Conservation (phyloP, 2,329 filamentous ascomycete genomes). For the Diplodia seriata region DNA sequence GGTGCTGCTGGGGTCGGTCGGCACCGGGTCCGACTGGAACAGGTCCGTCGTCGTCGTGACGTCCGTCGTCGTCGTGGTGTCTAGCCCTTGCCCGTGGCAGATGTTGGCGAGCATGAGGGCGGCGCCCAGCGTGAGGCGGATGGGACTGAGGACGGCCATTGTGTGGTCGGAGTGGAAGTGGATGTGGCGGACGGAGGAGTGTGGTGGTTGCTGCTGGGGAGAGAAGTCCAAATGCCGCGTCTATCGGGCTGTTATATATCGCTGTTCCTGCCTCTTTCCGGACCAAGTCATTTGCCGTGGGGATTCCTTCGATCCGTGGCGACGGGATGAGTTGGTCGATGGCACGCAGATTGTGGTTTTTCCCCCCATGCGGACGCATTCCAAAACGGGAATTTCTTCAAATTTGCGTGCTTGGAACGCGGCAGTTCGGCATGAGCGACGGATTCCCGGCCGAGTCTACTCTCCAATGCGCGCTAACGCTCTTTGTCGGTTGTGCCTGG, state of each 20-base stretch:
- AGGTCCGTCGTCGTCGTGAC: too few species aligned
- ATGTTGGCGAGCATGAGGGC: not conserved
- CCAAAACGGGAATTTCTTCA: not conserved
- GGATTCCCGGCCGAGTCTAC: too few species aligned
- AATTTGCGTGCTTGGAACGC: not conserved
- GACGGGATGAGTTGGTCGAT: not conserved
- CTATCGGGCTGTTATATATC: not conserved
- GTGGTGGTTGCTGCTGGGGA: not conserved
- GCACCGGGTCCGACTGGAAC: too few species aligned
- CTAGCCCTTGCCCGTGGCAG: constrained; percentile 1
- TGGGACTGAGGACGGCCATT: not conserved
- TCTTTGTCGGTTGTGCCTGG: not conserved
- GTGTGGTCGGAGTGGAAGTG: too few species aligned
- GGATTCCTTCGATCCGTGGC: not conserved
- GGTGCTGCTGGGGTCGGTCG: too few species aligned
- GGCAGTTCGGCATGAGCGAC: not conserved
- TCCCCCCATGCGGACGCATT: not conserved
- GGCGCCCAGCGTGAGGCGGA: not conserved
- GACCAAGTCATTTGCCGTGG: not conserved
- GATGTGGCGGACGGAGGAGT: not conserved
- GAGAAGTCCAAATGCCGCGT: not conserved
- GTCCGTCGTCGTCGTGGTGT: not conserved
- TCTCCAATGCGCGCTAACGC: too few species aligned
- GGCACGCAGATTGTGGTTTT: not conserved
- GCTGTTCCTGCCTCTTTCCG: not conserved